Percentiles rank a stretch among this genome's conserved stretches.
phyloP scores from a whole-genome alignment of 805 yeast species.

The Priceomyces carsonii region DNA sequence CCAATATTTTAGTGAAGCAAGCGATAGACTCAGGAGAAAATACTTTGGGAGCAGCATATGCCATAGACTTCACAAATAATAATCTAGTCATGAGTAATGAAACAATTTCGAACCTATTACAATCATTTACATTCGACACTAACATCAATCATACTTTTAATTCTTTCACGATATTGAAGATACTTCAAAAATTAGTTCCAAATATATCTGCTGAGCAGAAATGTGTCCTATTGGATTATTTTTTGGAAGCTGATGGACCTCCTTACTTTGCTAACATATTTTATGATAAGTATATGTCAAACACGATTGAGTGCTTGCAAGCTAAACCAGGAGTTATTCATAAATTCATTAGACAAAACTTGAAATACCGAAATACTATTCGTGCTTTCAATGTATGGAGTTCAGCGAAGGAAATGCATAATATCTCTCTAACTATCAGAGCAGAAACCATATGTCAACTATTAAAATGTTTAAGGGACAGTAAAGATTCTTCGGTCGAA shows the following conservation, averaged over 20 bases:
- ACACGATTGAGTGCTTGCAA: background rate
- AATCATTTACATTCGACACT: slow-evolving; percentile 12
- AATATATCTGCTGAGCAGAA: slow-evolving; percentile 1
- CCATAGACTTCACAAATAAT: slow-evolving; percentile 8
- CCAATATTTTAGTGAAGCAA: slow-evolving; percentile 16
- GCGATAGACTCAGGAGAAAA: slow-evolving; percentile 22
- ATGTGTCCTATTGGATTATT: slow-evolving; percentile 3
- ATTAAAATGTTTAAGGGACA: background rate
- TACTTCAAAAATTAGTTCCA: slow-evolving; percentile 5
- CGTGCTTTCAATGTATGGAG: slow-evolving; percentile 20
- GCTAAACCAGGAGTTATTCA: background rate
- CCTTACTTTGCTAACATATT: slow-evolving; percentile 20
- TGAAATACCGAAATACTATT: slow-evolving; percentile 12
- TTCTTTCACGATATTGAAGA: slow-evolving; percentile 12
- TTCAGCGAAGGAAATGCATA: slow-evolving; percentile 2
- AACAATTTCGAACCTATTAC: slow-evolving; percentile 9
- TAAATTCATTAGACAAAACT: slow-evolving; percentile 13
- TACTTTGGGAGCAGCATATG: slow-evolving; percentile 21
- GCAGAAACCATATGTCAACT: slow-evolving; percentile 1
- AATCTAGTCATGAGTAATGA: slow-evolving; percentile 4
- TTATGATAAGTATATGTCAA: slow-evolving; percentile 9
- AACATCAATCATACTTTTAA: slow-evolving; percentile 10
- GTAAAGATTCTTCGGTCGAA: background rate
- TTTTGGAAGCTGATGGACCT: slow-evolving; percentile 3
- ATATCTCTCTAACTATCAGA: background rate